A percentile compares a stretch with the other conserved stretches of the same genome.
Conservation (phyloP, 2,329 filamentous ascomycete species). For the Pyrenochaeta sp. region DNA sequence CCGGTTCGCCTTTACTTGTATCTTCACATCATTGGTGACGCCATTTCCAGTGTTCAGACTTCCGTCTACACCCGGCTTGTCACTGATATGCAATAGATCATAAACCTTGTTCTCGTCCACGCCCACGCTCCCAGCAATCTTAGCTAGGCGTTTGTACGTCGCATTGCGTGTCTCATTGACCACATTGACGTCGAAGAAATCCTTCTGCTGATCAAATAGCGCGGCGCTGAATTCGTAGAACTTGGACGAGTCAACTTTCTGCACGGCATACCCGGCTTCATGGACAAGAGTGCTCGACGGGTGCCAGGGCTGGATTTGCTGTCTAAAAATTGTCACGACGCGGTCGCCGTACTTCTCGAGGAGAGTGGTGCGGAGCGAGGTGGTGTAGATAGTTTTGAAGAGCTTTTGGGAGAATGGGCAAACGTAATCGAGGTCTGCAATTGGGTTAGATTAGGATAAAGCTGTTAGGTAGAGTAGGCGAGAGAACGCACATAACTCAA, state of each 20-base stretch:
- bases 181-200: constrained; percentile 85
- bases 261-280: constrained; percentile 85
- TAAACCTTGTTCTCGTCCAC: constrained; percentile 76
- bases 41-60: constrained; percentile 79
- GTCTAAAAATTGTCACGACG: constrained; percentile 83
- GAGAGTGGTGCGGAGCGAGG: constrained; percentile 70
- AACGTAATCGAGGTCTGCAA: constrained; percentile 83
- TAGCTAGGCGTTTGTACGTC: constrained; percentile 81
- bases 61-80: constrained; percentile 72
- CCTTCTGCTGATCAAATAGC: constrained; percentile 74
- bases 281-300: constrained; percentile 75
- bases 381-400: constrained; percentile 77
- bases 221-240: constrained; percentile 83
- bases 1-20: constrained; percentile 80
- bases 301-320: constrained; percentile 95
- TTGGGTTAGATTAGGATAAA: not conserved
- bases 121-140: constrained; percentile 74
- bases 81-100: constrained; percentile 71
- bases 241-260: constrained; percentile 71
- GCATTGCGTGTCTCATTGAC: constrained; percentile 85
- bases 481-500: constrained; percentile 60
- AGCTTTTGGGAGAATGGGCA: constrained; percentile 80
- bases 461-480: not conserved
- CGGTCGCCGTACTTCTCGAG: constrained; percentile 67
- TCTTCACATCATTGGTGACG: constrained; percentile 85